Percentiles rank a stretch among this genome's conserved stretches.
These are phyloP conservation scores for Rhizopus stolonifer DNA, from an alignment of 371 early-diverging fungal species.

Conservation along the genomic window DNA sequence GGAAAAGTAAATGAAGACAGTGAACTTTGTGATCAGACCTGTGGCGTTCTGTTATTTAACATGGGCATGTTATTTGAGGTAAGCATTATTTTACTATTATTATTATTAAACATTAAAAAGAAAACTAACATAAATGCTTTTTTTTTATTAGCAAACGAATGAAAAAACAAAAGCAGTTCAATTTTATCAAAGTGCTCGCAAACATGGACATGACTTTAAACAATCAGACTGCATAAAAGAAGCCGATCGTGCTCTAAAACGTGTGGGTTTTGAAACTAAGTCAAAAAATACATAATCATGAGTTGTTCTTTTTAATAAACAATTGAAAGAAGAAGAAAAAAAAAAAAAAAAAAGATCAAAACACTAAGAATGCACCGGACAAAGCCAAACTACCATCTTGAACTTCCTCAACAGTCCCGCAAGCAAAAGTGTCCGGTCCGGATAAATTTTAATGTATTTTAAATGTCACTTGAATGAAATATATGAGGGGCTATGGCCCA, in stretches of 20 bases:
- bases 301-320: too few relatives aligned
- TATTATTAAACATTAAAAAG: background rate
- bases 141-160: constrained; percentile 24
- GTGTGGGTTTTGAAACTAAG: constrained; percentile 23
- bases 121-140: background rate
- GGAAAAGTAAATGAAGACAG: constrained; percentile 37
- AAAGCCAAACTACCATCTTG: too few relatives aligned
- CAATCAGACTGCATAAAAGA: constrained; percentile 23
- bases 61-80: constrained; percentile 63
- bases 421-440: too few relatives aligned
- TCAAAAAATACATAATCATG: too few relatives aligned
- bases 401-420: too few relatives aligned
- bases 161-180: constrained; percentile 24
- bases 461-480: too few relatives aligned
- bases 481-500: too few relatives aligned
- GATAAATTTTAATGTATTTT: too few relatives aligned
- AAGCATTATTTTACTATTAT: constrained; percentile 4
- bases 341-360: too few relatives aligned
- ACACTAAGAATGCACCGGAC: too few relatives aligned
- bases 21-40: constrained; percentile 49
- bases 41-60: constrained; percentile 55
- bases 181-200: constrained; percentile 24
- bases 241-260: constrained; percentile 26
- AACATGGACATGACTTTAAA: constrained; percentile 27
- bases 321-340: too few relatives aligned